These are phyloP conservation scores for Prunus davidiana DNA, from an alignment of 306 rosid genomes.

Conservation along the genomic window DNA sequence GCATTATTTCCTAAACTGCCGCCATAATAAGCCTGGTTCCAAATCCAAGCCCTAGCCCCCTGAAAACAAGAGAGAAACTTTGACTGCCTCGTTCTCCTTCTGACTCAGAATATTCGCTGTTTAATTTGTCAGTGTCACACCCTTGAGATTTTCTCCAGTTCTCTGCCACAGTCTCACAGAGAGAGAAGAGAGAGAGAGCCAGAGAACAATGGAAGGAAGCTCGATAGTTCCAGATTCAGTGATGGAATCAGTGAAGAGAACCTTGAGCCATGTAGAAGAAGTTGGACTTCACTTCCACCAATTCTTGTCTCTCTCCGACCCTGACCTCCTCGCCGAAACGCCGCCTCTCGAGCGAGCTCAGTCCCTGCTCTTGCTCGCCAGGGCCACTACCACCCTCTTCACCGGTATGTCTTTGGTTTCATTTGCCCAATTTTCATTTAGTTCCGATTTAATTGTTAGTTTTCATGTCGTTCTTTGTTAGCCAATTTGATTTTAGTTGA, in stretches of 20 bases:
- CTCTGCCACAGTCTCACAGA: neutral
- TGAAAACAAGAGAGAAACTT: neutral
- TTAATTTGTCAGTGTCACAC: neutral
- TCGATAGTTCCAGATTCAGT: constrained; percentile 60
- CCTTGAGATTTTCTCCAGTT: neutral
- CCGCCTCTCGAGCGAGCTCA: constrained; percentile 87
- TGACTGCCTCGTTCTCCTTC: neutral
- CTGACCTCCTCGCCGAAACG: constrained; percentile 57
- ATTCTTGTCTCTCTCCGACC: constrained; percentile 57
- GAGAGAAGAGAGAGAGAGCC: neutral
- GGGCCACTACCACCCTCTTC: constrained; percentile 62
- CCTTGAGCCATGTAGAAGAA: constrained; percentile 46
- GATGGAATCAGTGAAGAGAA: constrained; percentile 55
- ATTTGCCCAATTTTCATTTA: neutral
- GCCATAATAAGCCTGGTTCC: neutral
- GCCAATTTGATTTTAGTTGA: neutral
- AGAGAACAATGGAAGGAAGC: constrained; percentile 44
- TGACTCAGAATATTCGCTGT: neutral
- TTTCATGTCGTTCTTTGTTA: no score
- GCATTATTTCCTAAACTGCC: neutral
- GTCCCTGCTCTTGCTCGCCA: constrained; percentile 60
- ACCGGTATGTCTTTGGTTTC: constrained; percentile 34
- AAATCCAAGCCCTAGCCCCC: neutral
- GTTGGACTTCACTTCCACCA: constrained; percentile 43
- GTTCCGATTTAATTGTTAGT: neutral